phyloP scores from a whole-genome alignment of 1,284 basidiomycete genomes.

The Leccinum pachyderme region DNA sequence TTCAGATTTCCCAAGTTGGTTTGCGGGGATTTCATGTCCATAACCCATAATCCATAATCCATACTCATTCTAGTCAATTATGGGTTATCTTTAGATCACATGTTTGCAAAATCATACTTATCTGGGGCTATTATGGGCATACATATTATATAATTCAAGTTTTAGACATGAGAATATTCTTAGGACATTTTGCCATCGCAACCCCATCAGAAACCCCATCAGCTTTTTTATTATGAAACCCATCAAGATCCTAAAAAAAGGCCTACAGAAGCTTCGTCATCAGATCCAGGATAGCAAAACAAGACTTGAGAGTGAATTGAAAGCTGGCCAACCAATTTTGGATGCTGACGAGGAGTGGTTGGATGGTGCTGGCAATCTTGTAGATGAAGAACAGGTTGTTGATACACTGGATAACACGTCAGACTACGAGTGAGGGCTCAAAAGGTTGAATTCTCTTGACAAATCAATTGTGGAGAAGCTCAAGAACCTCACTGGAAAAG shows the following conservation, averaged over 20 bases:
- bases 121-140: too few relatives aligned
- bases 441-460: not conserved
- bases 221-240: conserved; percentile 7
- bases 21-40: too few relatives aligned
- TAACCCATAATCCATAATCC: too few relatives aligned
- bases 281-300: not conserved
- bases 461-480: conserved; percentile 8
- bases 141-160: too few relatives aligned
- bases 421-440: conserved; percentile 5
- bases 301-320: not conserved
- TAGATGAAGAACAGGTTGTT: conserved; percentile 9
- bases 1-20: too few relatives aligned
- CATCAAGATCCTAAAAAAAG: conserved; percentile 6
- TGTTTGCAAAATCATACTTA: too few relatives aligned
- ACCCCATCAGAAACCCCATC: not conserved
- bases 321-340: not conserved
- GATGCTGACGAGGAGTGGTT: conserved; percentile 14
- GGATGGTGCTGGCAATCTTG: conserved; percentile 6
- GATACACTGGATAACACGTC: conserved; percentile 1
- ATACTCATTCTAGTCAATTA: too few relatives aligned
- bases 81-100: too few relatives aligned
- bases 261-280: not conserved
- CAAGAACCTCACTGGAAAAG: not conserved
- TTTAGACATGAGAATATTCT: too few relatives aligned
- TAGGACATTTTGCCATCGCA: too few relatives aligned